Evolutionary conservation across 352 stramenopile species (phyloP).

Genomic region (Phytophthora capsici): DNA sequence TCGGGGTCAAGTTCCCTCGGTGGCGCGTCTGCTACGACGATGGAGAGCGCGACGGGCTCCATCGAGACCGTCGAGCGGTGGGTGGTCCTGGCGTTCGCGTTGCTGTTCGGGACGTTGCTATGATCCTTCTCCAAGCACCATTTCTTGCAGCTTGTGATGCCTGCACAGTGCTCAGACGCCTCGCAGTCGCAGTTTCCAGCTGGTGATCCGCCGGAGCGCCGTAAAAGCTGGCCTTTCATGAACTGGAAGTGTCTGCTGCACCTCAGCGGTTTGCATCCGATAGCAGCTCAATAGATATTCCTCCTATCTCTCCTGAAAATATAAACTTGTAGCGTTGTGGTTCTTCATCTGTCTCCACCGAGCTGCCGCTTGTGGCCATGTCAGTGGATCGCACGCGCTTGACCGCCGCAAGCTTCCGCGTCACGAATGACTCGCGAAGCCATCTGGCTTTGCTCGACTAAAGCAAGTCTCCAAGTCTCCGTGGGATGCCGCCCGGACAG

Average conservation of each 20-base stretch:
- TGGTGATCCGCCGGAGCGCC: slow-evolving; percentile 20
- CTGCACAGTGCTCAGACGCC: not conserved
- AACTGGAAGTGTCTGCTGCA: slow-evolving; percentile 2
- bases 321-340: slow-evolving; percentile 11
- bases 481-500: slow-evolving; percentile 7
- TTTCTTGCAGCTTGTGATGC: slow-evolving; percentile 3
- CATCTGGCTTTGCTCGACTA: slow-evolving; percentile 22
- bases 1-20: slow-evolving; percentile 10
- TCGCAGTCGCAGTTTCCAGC: slow-evolving; percentile 20
- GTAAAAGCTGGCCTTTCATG: slow-evolving; percentile 18
- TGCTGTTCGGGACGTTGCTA: slow-evolving; percentile 28
- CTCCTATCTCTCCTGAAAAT: slow-evolving; percentile 6
- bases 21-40: slow-evolving; percentile 12
- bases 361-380: not conserved
- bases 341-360: slow-evolving; percentile 2
- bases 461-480: slow-evolving; percentile 8
- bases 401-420: slow-evolving; percentile 5
- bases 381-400: slow-evolving; percentile 6
- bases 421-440: slow-evolving; percentile 16
- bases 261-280: not conserved
- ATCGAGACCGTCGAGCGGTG: slow-evolving; percentile 15
- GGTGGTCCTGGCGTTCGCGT: slow-evolving; percentile 18
- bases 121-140: slow-evolving; percentile 17
- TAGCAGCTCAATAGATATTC: slow-evolving; percentile 12
- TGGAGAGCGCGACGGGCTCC: slow-evolving; percentile 21